Percentiles rank a stretch among this genome's conserved stretches.
phyloP scores from a whole-genome alignment of 1,139 yeast genomes.

The Pichia norvegensis region DNA sequence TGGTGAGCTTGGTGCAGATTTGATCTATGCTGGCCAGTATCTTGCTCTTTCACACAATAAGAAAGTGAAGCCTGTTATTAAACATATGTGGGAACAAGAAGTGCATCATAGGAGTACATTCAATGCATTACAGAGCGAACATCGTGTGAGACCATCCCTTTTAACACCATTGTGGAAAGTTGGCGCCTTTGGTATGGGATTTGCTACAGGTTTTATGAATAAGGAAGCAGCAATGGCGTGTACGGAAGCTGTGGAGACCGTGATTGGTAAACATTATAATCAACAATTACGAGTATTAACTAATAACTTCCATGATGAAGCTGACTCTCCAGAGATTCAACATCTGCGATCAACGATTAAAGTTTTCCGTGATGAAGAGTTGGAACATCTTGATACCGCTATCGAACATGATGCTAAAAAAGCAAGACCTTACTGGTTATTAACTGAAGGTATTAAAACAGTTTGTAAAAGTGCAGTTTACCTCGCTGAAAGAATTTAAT shows the following conservation, averaged over 20 bases:
- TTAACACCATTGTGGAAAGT: conserved; percentile 89
- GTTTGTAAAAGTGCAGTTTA: conserved; percentile 85
- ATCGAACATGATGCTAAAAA: conserved; percentile 83
- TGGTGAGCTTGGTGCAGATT: conserved; percentile 96
- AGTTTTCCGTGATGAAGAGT: conserved; percentile 85
- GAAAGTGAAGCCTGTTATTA: conserved; percentile 61
- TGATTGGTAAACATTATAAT: conserved; percentile 93
- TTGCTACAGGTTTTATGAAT: conserved; percentile 76
- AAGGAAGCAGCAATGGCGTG: conserved; percentile 99
- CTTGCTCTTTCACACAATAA: conserved; percentile 64
- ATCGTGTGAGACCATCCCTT: conserved; percentile 84
- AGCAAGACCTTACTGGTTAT: conserved; percentile 83
- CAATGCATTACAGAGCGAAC: conserved; percentile 62
- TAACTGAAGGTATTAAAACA: conserved; percentile 80
- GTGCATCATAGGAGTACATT: conserved; percentile 82
- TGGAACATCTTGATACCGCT: conserved; percentile 93
- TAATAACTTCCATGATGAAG: conserved; percentile 36
- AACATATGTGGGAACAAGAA: conserved; percentile 99
- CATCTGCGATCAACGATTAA: conserved; percentile 57
- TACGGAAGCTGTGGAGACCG: conserved; percentile 97
- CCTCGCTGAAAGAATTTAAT: conserved; percentile 57
- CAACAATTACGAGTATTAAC: conserved; percentile 72
- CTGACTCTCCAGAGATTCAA: conserved; percentile 46
- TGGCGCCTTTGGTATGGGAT: conserved; percentile 85
- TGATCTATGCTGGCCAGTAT: conserved; percentile 87